Evolutionary conservation across 2,329 filamentous ascomycete species (phyloP), one percentile per base, ranked within the genome.

Genomic region (Fonsecaea monophora): DNA sequence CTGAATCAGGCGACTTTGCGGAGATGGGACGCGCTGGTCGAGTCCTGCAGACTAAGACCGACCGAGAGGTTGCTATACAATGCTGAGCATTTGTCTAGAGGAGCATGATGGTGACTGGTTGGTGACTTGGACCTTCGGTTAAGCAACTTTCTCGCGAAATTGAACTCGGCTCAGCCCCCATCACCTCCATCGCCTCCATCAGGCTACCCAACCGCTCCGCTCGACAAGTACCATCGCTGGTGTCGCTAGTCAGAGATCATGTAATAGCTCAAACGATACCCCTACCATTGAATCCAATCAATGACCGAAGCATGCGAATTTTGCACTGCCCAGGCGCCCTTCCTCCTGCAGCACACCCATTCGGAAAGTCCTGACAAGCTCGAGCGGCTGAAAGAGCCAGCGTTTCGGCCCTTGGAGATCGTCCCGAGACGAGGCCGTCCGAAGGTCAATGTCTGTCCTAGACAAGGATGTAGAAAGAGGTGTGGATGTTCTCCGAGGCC

Each of bases 361-460:
- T 42, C 38, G 12, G 38, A 42, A 15, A 3, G 38, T 2, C 2
- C 38, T 42, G 38, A n/a, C 5, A 42, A 15, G 38, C 38, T 42
- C n/a, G 12, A 42, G 38, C 10, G 5, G 12, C 12, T 42, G 38
- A 4, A 42, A 15, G 38, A 15, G 38, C 15, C 38, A 42, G 38
- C 38, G 38, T 42, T 42, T 42, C 38, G 38, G 38, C 38, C 38
- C 38, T 42, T 25, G 38, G 38, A 42, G 38, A 42, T 42, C 38
- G 38, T 15, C 38, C 38, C 25, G 38, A 42, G 38, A 42, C 38
- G 12, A 15, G 13, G 5, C 38, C 13, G 38, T 15, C 12, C 13
- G 35, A 42, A 42, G n/a, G 12, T n/a, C 38, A 42, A 42, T 15
- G 13, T 15, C 38, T 37, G 10, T 42, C 38, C 38, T n/a, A 42